Evolutionary conservation across 2,329 filamentous ascomycete species (phyloP), one percentile per base, ranked within the genome.

Genomic region (Paraphoma chrysanthemicola): DNA sequence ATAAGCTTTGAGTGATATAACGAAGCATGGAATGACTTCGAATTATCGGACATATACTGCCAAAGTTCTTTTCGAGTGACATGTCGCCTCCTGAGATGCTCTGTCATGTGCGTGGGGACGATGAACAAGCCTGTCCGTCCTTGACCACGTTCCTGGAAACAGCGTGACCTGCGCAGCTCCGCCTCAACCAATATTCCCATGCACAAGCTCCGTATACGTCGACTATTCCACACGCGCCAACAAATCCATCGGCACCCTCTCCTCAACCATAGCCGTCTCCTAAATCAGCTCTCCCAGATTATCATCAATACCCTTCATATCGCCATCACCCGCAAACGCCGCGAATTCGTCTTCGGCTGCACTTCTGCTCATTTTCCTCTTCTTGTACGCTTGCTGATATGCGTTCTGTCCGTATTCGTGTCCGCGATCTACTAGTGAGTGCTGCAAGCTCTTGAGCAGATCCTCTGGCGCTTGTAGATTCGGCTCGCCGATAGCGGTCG

Each of bases 301-400:
- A 7, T 82, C 84, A 69, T 89, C 87, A 62, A 89, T 77, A 17
- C 83, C 85, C 11, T 78, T 80, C 77, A 84, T 81, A 29, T 81
- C 82, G 63, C 85, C 80, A 42, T 83, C 84, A 8, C 73, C 74
- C 9, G 66, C 72, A 59, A 77, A 77, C 0, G 69, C 75, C 16
- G 74, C 74, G 62, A 75, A 76, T 45, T 78, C 76, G 48, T 78
- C 75, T 47, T 77, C 74, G 0, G 60, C 64, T 6, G 65, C 62
- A 48, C 64, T 73, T 14, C 66, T 50, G 14, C 70, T 75, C 67
- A 74, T 69, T 63, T 77, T 77, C 59, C 77, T 64, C 69, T 76
- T 77, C 67, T 79, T 79, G 14, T 63, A 66, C 23, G 60, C 53
- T 9, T 54, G 60, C 31, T 62, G 63, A 12, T 68, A 70, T 8